Base-by-base conservation (phyloP, 306 rosid genomes). In the Trichosanthes cucumerina region DNA sequence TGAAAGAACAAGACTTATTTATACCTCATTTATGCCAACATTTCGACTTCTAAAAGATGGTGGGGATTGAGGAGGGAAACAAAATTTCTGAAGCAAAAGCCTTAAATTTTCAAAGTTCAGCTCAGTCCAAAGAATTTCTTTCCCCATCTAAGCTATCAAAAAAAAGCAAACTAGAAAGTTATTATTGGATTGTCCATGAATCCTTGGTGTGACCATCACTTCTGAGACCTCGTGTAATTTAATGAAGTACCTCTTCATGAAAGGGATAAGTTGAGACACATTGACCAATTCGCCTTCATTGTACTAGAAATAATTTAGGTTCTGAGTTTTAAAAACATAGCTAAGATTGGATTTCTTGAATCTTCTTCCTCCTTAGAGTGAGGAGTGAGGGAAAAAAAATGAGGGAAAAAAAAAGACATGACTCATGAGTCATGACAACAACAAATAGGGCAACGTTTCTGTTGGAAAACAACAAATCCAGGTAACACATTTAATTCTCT, bases 341-440 rank as follows among this genome's bases (percentile, higher is more conserved):
- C 56, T 41, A 43, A 23, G 21, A 16, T 15, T 33, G 43, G 26
- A 38, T 68, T n/a, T 11, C 10, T 68, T 4, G 12, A 26, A 39
- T 10, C 53, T 39, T 41, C 75, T 68, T 41, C 34, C 75, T 68
- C 21, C 19, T 68, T 39, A 39, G 75, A n/a, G 11, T 1, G 21
- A 79, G 34, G 13, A 62, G 52, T 23, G 16, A 44, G 77, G 66
- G 39, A 6, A 8, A 24, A 38, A n/a, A n/a, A n/a, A 80, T 80
- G n/a, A 77, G 44, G 80, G 58, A 31, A 58, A 78, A 80, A 11
- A 69, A 56, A 46, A 46, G 44, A 12, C n/a, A n/a, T n/a, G n/a
- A n/a, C n/a, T n/a, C n/a, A 13, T 12, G 75, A 41, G 52, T 68
- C 63, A 57, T 57, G 28, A 31, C n/a, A 15, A 33, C 13, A 64